Percentiles rank a stretch among this genome's conserved stretches.
Conservation (phyloP, 23 red algal genomes). For the Gracilaria caudata region DNA sequence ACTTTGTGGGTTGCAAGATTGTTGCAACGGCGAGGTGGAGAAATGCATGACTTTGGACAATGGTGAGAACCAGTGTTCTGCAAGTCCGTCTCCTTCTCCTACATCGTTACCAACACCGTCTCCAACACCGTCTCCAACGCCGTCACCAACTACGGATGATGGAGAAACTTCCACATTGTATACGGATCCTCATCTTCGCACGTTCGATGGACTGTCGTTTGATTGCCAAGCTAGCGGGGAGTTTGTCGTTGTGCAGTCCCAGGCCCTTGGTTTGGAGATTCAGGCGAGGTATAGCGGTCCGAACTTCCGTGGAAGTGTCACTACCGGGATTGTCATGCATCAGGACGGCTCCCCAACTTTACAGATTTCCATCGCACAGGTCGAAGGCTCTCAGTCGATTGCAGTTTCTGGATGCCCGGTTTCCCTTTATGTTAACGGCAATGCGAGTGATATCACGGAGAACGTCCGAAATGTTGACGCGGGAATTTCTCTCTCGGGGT, state of each 20-base stretch:
- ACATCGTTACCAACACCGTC: neutral
- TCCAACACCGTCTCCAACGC: neutral
- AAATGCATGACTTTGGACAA: neutral
- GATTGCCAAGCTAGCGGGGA: conserved; percentile 58
- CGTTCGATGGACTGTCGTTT: conserved; percentile 47
- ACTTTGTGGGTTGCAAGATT: neutral
- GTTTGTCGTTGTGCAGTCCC: conserved; percentile 23
- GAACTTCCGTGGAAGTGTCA: conserved; percentile 29
- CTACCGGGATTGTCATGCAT: conserved; percentile 24
- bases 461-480: neutral
- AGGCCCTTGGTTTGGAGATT: conserved; percentile 13
- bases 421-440: conserved; percentile 18
- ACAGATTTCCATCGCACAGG: conserved; percentile 24
- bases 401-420: conserved; percentile 21
- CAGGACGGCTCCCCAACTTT: conserved; percentile 12
- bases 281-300: conserved; percentile 38
- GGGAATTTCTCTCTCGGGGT: neutral
- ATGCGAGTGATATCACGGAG: neutral
- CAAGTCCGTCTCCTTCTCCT: neutral
- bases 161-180: conserved; percentile 23
- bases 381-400: neutral
- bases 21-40: neutral
- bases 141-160: conserved; percentile 13
- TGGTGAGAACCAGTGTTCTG: conserved; percentile 17
- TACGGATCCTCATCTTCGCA: conserved; percentile 52